Evolutionary conservation across 306 rosid genomes (phyloP).

Genomic region (Sindora glabra): DNA sequence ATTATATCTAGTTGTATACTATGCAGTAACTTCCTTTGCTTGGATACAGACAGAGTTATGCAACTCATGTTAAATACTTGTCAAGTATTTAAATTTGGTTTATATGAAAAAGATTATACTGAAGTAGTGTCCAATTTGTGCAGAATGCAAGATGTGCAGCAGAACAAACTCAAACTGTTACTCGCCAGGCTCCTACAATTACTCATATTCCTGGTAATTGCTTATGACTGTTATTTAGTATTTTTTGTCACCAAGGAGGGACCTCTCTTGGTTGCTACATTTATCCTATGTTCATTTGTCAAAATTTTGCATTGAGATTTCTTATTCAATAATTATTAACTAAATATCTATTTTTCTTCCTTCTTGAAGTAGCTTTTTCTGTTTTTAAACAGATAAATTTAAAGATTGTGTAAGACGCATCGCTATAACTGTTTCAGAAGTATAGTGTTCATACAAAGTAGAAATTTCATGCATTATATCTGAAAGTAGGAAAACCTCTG

Average conservation of each 20-base stretch:
- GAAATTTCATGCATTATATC: neutral
- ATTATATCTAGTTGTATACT: neutral
- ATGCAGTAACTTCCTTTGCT: neutral
- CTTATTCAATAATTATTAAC: neutral
- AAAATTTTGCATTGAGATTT: neutral
- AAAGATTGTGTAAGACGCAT: too few relatives aligned
- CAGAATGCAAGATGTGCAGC: constrained; percentile 82
- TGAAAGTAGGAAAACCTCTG: neutral
- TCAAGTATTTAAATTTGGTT: neutral
- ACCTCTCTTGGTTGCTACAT: neutral
- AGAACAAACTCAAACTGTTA: constrained; percentile 88
- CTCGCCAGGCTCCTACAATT: constrained; percentile 87
- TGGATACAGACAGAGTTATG: neutral
- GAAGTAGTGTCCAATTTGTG: neutral
- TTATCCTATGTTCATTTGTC: neutral
- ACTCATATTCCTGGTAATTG: constrained; percentile 83
- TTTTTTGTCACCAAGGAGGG: neutral
- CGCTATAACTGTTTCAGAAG: neutral
- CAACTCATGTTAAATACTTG: too few relatives aligned
- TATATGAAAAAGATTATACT: neutral
- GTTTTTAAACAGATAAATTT: too few relatives aligned
- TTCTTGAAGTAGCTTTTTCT: too few relatives aligned
- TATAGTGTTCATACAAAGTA: neutral
- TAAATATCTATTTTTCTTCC: too few relatives aligned
- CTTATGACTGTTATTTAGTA: neutral